These are phyloP conservation scores for Tagetes patula DNA, from an alignment of 129 eudicot species.

Conservation along the genomic window DNA sequence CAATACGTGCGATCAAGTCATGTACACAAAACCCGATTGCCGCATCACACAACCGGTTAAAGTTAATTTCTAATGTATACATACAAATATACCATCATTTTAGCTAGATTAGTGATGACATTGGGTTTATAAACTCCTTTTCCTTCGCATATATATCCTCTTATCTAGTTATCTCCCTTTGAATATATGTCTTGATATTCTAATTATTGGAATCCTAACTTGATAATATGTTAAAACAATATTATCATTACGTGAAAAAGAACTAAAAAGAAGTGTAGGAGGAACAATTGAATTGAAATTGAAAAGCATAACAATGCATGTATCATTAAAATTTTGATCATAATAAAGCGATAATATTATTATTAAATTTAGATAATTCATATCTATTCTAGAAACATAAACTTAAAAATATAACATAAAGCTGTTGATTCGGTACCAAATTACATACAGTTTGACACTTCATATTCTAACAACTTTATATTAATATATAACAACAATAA, in stretches of 20 bases:
- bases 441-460: constrained; percentile 7
- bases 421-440: constrained; percentile 9
- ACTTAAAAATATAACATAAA: not conserved
- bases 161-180: not conserved
- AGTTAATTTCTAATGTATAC: no score
- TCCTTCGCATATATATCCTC: no score
- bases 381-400: not conserved
- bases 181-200: not conserved
- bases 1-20: no score
- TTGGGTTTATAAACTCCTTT: no score
- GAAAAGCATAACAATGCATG: not conserved
- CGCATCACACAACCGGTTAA: no score
- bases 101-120: no score
- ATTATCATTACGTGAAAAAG: not conserved
- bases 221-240: not conserved
- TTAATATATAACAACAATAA: not conserved
- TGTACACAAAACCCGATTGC: no score
- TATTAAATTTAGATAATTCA: not conserved
- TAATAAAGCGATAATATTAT: not conserved
- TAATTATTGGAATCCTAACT: not conserved
- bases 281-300: not conserved
- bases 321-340: not conserved
- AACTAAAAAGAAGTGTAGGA: not conserved
- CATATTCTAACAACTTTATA: not conserved
- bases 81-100: no score